Evolutionary conservation across 495 filamentous ascomycete genomes (phyloP).

Genomic region (Beverwykella pulmonaria): DNA sequence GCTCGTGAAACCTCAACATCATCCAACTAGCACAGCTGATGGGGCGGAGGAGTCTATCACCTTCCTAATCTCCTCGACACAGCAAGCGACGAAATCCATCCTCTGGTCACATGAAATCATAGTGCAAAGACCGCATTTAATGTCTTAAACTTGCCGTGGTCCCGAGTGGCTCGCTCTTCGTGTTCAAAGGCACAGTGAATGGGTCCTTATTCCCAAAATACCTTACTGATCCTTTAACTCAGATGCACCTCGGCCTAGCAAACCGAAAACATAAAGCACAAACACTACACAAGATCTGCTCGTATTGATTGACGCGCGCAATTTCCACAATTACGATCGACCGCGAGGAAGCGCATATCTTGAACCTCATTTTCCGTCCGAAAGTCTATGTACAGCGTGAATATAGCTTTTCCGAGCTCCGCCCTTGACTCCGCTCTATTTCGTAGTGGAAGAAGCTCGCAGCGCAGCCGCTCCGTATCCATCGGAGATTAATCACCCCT

Average conservation of each 20-base stretch:
- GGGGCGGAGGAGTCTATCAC: background rate
- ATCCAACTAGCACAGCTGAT: background rate
- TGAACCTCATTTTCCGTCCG: background rate
- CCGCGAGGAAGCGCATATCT: background rate
- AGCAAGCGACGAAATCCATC: background rate
- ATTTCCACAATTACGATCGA: background rate
- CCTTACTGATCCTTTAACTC: no score
- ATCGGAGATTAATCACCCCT: conserved; percentile 4
- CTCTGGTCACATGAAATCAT: background rate
- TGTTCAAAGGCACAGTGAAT: background rate
- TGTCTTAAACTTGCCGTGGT: background rate
- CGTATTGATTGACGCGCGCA: background rate
- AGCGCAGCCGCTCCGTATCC: background rate
- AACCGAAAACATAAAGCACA: no score
- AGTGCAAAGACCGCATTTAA: background rate
- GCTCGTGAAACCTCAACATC: background rate
- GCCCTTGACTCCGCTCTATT: background rate
- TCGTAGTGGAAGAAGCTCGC: background rate
- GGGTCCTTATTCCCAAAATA: no score
- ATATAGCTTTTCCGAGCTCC: background rate
- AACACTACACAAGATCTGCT: background rate
- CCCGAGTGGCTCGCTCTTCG: background rate
- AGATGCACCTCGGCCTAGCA: no score
- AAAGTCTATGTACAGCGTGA: background rate
- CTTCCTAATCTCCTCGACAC: background rate